These are phyloP conservation scores for Candida gorgasii DNA, from an alignment of 805 yeast species.

Conservation along the genomic window DNA sequence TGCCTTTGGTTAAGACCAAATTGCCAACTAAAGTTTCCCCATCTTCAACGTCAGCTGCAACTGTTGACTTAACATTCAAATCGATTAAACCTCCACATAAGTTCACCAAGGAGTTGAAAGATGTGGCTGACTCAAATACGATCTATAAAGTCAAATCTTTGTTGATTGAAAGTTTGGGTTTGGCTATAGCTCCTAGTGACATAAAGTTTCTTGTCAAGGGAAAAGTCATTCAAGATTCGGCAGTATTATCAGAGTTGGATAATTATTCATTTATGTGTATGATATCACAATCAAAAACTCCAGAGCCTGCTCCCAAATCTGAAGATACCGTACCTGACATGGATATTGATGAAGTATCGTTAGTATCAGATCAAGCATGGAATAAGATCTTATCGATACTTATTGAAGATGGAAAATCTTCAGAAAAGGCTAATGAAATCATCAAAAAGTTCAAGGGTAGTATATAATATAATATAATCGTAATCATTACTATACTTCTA, in stretches of 20 bases:
- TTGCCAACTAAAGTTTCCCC: slow-evolving; percentile 17
- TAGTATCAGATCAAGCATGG: slow-evolving; percentile 38
- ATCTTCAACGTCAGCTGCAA: slow-evolving; percentile 8
- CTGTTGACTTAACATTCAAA: slow-evolving; percentile 45
- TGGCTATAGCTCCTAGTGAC: slow-evolving; percentile 36
- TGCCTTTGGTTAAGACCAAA: slow-evolving; percentile 45
- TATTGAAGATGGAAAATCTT: slow-evolving; percentile 28
- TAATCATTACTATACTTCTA: slow-evolving; percentile 1
- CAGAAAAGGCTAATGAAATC: slow-evolving; percentile 23
- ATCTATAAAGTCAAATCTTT: slow-evolving; percentile 40
- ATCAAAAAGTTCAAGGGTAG: slow-evolving; percentile 19
- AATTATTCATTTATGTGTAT: slow-evolving; percentile 42
- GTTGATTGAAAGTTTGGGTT: slow-evolving; percentile 31
- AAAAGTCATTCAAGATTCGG: slow-evolving; percentile 58
- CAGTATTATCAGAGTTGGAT: slow-evolving; percentile 28
- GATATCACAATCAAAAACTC: slow-evolving; percentile 29
- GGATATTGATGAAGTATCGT: slow-evolving; percentile 11
- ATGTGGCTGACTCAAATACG: slow-evolving; percentile 26
- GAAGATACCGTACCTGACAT: slow-evolving; percentile 10
- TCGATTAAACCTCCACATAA: slow-evolving; percentile 72
- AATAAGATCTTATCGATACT: slow-evolving; percentile 37
- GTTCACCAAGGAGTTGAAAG: slow-evolving; percentile 39
- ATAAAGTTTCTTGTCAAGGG: slow-evolving; percentile 60
- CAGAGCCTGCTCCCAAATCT: slow-evolving; percentile 2
- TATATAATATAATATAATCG: slow-evolving; percentile 8